Base-by-base conservation (phyloP, 345 rosid species). In the Nephelium lappaceum region DNA sequence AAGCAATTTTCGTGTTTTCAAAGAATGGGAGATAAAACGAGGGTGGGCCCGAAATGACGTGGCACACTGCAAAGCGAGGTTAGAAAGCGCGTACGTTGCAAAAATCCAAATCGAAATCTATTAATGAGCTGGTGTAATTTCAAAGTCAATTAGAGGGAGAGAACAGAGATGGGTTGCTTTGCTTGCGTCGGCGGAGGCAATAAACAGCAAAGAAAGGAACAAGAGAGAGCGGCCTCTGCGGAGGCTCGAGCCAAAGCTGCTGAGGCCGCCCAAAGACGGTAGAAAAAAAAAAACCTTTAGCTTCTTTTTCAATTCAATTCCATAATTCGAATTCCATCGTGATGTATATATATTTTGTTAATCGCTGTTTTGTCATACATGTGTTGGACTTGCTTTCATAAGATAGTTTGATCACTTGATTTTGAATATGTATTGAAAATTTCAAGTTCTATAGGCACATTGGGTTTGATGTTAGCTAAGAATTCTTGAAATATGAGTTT, bases 191-290 rank as follows among this genome's bases (percentile, higher is more conserved):
- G 78, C 78, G 95, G 93, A 53, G 89, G 84, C 6, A 78, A 70
- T 72, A 92, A 89, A 78, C 84, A 84, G 74, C 85, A 84, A 82
- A 85, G 91, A 64, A 86, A 81, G 71, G 99, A 94, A 85, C 85
- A 90, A 76, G 98, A 92, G 47, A 80, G 86, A 81, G 67, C 81
- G 78, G 98, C 93, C 70, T 90, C 94, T 23, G 93, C 86, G 6
- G 99, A 93, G 85, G 99, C 97, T 79, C 97, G 99, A 16, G 95
- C 94, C 60, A 96, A 53, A 87, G 98, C 99, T 63, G 98, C 97
- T 79, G 99, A 97, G 75, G 98, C 99, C 78, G 99, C 99, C 49
- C 89, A 88, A 90, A 92, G 86, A 86, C 81, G 99, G 98, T 90
- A 21, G 9, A 42, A 8, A 25, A 38, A 25, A 68, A 14, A 21